Evolutionary conservation across 2,329 filamentous ascomycete species (phyloP).

Genomic region (Beauveria brongniartii): DNA sequence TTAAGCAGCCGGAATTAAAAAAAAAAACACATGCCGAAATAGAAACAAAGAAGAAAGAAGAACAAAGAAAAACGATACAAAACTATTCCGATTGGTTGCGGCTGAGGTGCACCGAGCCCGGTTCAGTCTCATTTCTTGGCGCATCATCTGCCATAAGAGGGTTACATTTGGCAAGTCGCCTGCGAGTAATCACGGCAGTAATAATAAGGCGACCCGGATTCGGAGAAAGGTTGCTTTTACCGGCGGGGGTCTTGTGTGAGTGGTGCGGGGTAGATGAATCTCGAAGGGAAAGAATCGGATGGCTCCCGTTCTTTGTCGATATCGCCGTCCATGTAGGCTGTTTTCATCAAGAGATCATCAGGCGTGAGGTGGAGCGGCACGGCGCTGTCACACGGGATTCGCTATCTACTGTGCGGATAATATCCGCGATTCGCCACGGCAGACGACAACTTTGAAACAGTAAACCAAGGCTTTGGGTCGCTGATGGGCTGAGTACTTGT

Average conservation of each 20-base stretch:
- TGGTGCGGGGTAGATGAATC: not conserved
- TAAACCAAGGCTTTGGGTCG: no score
- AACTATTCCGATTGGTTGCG: not conserved
- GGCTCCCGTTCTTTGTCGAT: not conserved
- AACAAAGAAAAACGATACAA: no score
- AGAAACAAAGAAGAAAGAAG: not conserved
- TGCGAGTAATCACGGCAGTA: constrained; percentile 2
- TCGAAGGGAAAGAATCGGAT: not conserved
- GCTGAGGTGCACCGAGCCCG: not conserved
- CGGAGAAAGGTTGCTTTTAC: not conserved
- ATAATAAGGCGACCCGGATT: not conserved
- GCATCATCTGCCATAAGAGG: constrained; percentile 1
- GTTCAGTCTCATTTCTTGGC: not conserved
- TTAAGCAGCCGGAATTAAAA: no score
- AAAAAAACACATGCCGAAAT: not conserved
- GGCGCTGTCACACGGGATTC: not conserved
- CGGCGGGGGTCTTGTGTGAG: no score
- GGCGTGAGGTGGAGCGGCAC: not conserved
- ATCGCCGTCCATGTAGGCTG: no score
- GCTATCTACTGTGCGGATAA: not conserved
- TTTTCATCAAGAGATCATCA: no score
- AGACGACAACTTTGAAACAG: not conserved
- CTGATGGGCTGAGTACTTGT: no score
- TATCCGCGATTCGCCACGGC: not conserved
- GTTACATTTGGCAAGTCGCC: not conserved